Base-by-base conservation (phyloP, 805 yeast genomes). In the Starmerella cellae region DNA sequence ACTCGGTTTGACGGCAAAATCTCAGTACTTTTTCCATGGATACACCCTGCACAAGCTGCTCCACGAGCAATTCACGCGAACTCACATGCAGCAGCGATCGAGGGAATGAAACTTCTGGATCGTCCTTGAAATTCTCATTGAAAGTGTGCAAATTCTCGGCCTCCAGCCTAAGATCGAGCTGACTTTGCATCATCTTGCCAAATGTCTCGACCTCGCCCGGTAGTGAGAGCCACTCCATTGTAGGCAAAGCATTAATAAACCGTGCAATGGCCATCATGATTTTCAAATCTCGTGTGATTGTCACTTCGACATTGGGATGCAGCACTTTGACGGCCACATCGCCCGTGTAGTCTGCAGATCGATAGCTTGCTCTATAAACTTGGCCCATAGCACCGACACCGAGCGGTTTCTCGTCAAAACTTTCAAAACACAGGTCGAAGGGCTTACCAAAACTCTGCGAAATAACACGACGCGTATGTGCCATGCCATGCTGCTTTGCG, bases 311-410 rank as follows among this genome's bases (percentile, higher is more conserved):
- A 18, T 71, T 65, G 1, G 99, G 99, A 61, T 91, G 99, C 41
- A 88, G 70, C 6, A 91, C 91, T 59, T 91, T 91, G 37, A 91
- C 76, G 0, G 96, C 97, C 23, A 84, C 95, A 60, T 72, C 68
- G 6, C 51, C 38, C 43, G 27, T 37, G 39, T 39, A 43, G 42
- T 35, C 43, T 41, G 41, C 43, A 14, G 76, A 71, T 4, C 21
- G 27, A 14, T 83, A 61, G 49, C 74, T 76, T 1, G 82, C 96
- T 30, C 73, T 61, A 61, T 88, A 82, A 2, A 91, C 98, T 61
- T 91, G 98, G 1, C 95, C 98, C 64, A 91, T 91, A 1, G 98
- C 95, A 13, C 98, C 98, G n/a, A 88, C 88, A 1, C 98, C 98
- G 5, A 87, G 63, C 0, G 97, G 97, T 30, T 59, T 67, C 23